Evolutionary conservation across 352 stramenopile genomes (phyloP), one percentile per base, ranked within the genome.

Genomic region (Phytophthora ramorum): DNA sequence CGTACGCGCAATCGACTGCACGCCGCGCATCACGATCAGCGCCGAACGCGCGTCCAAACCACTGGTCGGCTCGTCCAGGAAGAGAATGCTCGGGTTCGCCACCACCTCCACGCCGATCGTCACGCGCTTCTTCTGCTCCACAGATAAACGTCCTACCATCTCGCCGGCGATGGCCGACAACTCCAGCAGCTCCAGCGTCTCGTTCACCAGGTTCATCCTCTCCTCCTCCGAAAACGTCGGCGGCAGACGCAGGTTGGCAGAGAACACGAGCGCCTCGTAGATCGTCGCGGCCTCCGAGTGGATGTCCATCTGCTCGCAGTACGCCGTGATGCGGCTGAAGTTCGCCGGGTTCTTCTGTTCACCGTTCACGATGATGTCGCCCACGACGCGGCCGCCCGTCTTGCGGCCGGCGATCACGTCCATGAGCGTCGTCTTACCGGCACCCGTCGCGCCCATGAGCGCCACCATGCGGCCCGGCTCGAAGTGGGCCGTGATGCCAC

Each of bases 251-350:
- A 98, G 70, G 32, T 79, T 77, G 0, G 93, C 93, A 19, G 90
- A 97, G 70, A 98, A 98, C 43, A 91, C 73, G 4, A 98, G 78
- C 16, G 91, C 91, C 67, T 98, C 93, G 37, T 79, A 71, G 45
- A 97, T 93, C 20, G 90, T 97, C 9, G 89, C 69, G 24, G 84
- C 71, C 40, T 93, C 81, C 45, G 85, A 83, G 71, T 97, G 89
- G 28, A 92, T 81, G 73, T 97, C 90, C 68, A 96, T 92, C 69
- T 98, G 92, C 76, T 98, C 93, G 17, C 96, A 93, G 63, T 98
- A 98, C 12, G 89, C 93, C 7, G 80, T 87, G 65, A 96, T 90
- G 44, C 93, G 79, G 34, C 78, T 83, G 63, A 98, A 98, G 44
- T 86, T 89, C 24, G 67, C 69, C 28, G 72, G 60, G 38, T 95